Conservation (phyloP, 306 rosid species). For the Pachyrhizus erosus region DNA sequence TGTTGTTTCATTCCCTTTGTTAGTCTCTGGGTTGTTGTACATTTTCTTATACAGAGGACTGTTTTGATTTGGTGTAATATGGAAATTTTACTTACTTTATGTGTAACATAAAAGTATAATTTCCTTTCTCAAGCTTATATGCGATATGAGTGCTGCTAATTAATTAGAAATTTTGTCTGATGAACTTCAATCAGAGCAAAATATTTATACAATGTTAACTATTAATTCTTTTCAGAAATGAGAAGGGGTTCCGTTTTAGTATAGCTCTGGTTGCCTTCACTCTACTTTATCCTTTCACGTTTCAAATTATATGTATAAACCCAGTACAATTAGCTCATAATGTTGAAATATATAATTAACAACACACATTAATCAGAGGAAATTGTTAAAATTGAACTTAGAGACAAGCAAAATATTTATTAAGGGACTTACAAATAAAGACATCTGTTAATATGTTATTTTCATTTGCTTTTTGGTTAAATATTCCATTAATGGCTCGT, state of each 20-base stretch:
- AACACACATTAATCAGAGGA: not conserved
- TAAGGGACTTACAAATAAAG: not conserved
- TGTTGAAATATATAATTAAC: too few species aligned
- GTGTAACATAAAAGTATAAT: too few species aligned
- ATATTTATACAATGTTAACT: too few species aligned
- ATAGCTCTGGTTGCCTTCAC: not conserved
- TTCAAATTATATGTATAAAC: not conserved
- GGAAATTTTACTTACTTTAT: too few species aligned
- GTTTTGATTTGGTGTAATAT: not conserved
- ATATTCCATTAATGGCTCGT: not conserved
- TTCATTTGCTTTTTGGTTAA: not conserved
- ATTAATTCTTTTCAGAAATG: too few species aligned
- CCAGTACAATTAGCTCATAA: too few species aligned
- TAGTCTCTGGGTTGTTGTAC: slow-evolving; percentile 35
- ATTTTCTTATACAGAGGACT: slow-evolving; percentile 11
- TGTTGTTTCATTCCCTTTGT: slow-evolving; percentile 37
- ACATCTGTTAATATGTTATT: not conserved
- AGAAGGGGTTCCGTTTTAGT: too few species aligned
- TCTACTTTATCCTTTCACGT: not conserved
- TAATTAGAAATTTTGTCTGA: too few species aligned
- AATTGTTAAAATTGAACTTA: too few species aligned
- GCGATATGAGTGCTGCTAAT: too few species aligned
- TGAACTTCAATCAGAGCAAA: too few species aligned
- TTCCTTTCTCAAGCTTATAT: too few species aligned
- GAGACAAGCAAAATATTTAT: not conserved